Conservation (phyloP, 2,329 filamentous ascomycete species). For the Thelonectria discophora region DNA sequence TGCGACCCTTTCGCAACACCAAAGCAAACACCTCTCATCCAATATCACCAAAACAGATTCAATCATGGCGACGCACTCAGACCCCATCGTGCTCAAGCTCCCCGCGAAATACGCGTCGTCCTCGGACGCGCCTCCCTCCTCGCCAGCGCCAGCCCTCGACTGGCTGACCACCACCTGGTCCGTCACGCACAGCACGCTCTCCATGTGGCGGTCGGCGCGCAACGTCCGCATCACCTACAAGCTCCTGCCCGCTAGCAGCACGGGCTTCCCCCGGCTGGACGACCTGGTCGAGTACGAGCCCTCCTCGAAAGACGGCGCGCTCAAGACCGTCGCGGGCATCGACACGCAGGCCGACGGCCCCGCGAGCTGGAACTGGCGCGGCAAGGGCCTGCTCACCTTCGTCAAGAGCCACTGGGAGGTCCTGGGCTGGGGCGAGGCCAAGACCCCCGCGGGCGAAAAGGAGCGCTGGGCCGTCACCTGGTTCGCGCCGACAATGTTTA, state of each 20-base stretch:
- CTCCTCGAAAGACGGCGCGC: constrained; percentile 54
- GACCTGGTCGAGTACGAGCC: constrained; percentile 78
- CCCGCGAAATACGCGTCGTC: constrained; percentile 61
- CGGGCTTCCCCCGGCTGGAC: constrained; percentile 63
- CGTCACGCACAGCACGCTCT: constrained; percentile 78
- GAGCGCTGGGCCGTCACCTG: constrained; percentile 83
- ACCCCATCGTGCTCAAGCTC: constrained; percentile 40
- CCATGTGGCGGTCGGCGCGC: constrained; percentile 82
- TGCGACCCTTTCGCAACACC: background rate
- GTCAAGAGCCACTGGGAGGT: constrained; percentile 83
- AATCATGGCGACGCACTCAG: constrained; percentile 27
- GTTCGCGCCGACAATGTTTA: constrained; percentile 86
- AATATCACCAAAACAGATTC: background rate
- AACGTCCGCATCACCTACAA: constrained; percentile 85
- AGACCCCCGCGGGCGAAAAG: constrained; percentile 48
- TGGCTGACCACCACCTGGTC: constrained; percentile 75
- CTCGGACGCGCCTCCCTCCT: constrained; percentile 30
- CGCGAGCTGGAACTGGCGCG: constrained; percentile 77
- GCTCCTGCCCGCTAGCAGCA: constrained; percentile 53
- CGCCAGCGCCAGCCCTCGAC: constrained; percentile 58
- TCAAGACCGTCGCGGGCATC: constrained; percentile 71
- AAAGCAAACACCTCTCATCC: background rate
- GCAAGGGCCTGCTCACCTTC: constrained; percentile 77
- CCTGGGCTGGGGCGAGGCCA: constrained; percentile 73
- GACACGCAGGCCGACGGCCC: constrained; percentile 57